Evolutionary conservation across 1,284 basidiomycete genomes (phyloP).

Genomic region (Pholiota adiposa): DNA sequence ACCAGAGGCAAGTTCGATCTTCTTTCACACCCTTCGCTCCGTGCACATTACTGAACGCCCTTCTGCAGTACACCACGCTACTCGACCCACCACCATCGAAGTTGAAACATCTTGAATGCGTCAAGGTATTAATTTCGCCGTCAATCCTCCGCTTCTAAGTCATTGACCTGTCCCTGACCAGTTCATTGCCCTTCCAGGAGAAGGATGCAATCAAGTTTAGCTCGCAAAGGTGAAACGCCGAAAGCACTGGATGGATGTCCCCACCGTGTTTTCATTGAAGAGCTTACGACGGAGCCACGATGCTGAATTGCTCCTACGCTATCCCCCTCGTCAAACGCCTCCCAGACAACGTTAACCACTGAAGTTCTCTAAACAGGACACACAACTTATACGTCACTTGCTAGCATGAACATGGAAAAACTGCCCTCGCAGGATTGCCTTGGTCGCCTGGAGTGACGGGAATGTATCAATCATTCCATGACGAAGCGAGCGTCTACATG

Average conservation of each 20-base stretch:
- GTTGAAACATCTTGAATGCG: constrained; percentile 43
- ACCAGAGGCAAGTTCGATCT: background rate
- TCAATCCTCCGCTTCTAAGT: background rate
- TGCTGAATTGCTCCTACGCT: constrained; percentile 2
- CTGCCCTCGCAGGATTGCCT: constrained; percentile 40
- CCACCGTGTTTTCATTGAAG: constrained; percentile 47
- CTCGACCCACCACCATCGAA: constrained; percentile 32
- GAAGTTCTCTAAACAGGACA: no score
- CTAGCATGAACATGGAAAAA: constrained; percentile 43
- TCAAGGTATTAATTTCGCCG: constrained; percentile 41
- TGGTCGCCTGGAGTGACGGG: constrained; percentile 59
- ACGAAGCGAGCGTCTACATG: constrained; percentile 50
- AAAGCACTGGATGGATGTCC: constrained; percentile 33
- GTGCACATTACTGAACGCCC: background rate
- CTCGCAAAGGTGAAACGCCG: constrained; percentile 37
- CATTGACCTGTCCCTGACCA: background rate
- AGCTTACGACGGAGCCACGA: constrained; percentile 35
- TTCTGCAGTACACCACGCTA: background rate
- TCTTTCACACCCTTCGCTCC: background rate
- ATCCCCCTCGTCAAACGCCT: background rate
- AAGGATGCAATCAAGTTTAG: constrained; percentile 46
- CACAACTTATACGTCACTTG: background rate
- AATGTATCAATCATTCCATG: constrained; percentile 47
- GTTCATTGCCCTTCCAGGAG: constrained; percentile 31
- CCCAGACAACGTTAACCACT: background rate